These are phyloP conservation scores for Linum tenue DNA, from an alignment of 345 rosid genomes.

Conservation along the genomic window DNA sequence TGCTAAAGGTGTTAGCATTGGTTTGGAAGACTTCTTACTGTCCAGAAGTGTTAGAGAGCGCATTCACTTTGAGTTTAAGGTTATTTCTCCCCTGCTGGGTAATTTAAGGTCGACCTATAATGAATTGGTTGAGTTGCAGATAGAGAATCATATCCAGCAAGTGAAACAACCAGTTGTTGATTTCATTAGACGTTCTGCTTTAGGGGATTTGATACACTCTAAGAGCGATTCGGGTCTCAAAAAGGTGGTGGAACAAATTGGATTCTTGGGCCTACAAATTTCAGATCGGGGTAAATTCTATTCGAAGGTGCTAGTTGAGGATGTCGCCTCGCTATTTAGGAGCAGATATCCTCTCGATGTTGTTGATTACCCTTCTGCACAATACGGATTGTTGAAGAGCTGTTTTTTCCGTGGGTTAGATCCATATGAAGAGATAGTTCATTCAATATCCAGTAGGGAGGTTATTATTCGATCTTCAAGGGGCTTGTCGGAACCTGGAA, in stretches of 20 bases:
- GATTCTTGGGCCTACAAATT: conserved; percentile 78
- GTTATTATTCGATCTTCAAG: conserved; percentile 81
- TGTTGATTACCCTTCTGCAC: conserved; percentile 50
- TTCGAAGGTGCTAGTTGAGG: conserved; percentile 65
- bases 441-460: conserved; percentile 75
- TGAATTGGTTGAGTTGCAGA: conserved; percentile 58
- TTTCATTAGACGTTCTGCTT: conserved; percentile 49
- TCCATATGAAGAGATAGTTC: conserved; percentile 84
- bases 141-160: conserved; percentile 50
- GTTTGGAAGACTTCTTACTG: conserved; percentile 61
- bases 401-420: conserved; percentile 82
- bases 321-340: conserved; percentile 51
- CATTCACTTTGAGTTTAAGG: conserved; percentile 28
- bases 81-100: conserved; percentile 46
- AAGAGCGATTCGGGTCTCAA: conserved; percentile 62
- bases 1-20: conserved; percentile 58
- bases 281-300: conserved; percentile 80
- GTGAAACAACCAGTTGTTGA: conserved; percentile 41
- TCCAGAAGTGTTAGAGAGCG: conserved; percentile 31
- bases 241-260: conserved; percentile 79
- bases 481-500: conserved; percentile 95
- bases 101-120: conserved; percentile 47
- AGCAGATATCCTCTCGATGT: conserved; percentile 42
- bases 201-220: conserved; percentile 66
- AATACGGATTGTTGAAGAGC: conserved; percentile 58